Conservation (phyloP, 441 rosid species). For the Sinapis alba region DNA sequence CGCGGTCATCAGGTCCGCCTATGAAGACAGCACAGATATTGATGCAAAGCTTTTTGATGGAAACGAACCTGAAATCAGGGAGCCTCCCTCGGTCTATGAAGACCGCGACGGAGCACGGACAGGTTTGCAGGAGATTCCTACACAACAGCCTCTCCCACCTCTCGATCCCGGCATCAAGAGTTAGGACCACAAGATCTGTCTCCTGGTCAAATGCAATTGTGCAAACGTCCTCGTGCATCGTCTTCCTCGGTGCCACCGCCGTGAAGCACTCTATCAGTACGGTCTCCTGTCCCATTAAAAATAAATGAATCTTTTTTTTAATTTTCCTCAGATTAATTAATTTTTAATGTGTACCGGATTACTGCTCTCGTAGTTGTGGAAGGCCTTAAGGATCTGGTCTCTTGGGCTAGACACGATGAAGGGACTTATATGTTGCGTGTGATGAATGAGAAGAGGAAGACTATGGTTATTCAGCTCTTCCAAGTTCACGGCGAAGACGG, state of each 20-base stretch:
- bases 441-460: constrained; percentile 48
- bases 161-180: constrained; percentile 31
- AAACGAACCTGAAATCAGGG: constrained; percentile 36
- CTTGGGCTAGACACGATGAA: constrained; percentile 11
- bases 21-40: constrained; percentile 42
- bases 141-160: constrained; percentile 28
- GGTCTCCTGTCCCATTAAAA: neutral
- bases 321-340: neutral
- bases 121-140: constrained; percentile 34
- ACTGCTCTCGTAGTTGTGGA: constrained; percentile 30
- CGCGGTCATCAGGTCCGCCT: constrained; percentile 50
- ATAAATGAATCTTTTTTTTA: neutral
- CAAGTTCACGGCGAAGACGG: constrained; percentile 44
- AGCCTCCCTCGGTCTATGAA: constrained; percentile 43
- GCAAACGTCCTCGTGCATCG: constrained; percentile 56
- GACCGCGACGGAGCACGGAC: constrained; percentile 47
- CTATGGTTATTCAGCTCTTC: constrained; percentile 43
- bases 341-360: constrained; percentile 20
- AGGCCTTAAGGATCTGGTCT: constrained; percentile 48
- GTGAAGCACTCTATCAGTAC: constrained; percentile 47
- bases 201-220: constrained; percentile 41
- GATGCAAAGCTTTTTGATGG: constrained; percentile 23
- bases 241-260: constrained; percentile 40
- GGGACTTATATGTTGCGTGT: constrained; percentile 31
- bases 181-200: constrained; percentile 42